phyloP scores from a whole-genome alignment of 2,329 filamentous ascomycete species.

The Colletotrichum nymphaeae region DNA sequence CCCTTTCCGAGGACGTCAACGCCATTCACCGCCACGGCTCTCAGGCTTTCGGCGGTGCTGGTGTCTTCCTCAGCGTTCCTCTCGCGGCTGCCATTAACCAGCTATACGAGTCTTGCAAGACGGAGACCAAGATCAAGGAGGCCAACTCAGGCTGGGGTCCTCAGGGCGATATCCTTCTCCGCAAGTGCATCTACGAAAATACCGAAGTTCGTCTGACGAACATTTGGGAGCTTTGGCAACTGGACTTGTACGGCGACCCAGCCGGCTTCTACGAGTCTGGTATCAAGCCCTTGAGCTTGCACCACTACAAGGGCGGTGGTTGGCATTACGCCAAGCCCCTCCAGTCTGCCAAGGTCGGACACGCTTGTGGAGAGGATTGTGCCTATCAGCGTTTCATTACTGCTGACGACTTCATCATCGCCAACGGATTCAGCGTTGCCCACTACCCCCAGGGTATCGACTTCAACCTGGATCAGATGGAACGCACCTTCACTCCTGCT shows the following conservation, averaged over 20 bases:
- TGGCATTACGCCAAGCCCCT: conserved; percentile 67
- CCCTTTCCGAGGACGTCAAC: conserved; percentile 70
- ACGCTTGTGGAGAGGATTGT: conserved; percentile 71
- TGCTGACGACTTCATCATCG: conserved; percentile 64
- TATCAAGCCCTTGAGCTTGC: conserved; percentile 69
- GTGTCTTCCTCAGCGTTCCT: conserved; percentile 69
- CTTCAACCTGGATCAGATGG: conserved; percentile 61
- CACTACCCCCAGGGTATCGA: conserved; percentile 65
- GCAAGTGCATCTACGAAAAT: conserved; percentile 73
- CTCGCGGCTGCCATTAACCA: conserved; percentile 58
- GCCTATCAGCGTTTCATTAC: conserved; percentile 69
- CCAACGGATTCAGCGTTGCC: conserved; percentile 69
- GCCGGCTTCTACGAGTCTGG: conserved; percentile 74
- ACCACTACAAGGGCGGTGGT: conserved; percentile 72
- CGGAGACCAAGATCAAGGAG: conserved; percentile 62
- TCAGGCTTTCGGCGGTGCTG: conserved; percentile 73
- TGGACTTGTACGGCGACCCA: conserved; percentile 70
- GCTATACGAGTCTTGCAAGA: conserved; percentile 58
- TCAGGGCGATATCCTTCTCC: conserved; percentile 70
- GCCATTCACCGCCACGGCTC: conserved; percentile 70
- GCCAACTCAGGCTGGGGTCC: conserved; percentile 69
- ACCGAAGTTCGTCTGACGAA: conserved; percentile 68
- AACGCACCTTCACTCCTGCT: conserved; percentile 63
- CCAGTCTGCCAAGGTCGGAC: conserved; percentile 67
- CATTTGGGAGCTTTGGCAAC: conserved; percentile 68